Evolutionary conservation across 495 filamentous ascomycete genomes (phyloP).

Genomic region (Jackrogersella minutella): DNA sequence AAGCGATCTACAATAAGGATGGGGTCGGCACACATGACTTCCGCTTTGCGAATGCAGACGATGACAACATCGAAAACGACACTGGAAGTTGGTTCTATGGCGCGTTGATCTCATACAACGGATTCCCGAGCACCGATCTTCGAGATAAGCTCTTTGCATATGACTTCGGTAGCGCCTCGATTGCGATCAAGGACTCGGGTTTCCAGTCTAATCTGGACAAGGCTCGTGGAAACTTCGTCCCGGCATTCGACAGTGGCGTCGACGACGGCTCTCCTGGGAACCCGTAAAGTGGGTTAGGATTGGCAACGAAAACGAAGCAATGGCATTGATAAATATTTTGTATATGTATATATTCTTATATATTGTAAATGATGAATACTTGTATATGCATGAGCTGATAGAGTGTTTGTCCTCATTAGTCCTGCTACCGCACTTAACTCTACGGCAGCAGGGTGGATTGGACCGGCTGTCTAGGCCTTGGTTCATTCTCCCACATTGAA

Average conservation of each 20-base stretch:
- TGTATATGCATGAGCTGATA: conserved; percentile 1
- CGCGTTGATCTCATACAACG: conserved; percentile 50
- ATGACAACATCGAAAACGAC: conserved; percentile 53
- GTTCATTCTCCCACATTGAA: conserved; percentile 67
- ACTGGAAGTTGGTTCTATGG: conserved; percentile 52
- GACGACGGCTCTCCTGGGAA: conserved; percentile 53
- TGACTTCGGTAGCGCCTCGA: conserved; percentile 42
- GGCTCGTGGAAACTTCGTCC: conserved; percentile 42
- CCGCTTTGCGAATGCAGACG: conserved; percentile 50
- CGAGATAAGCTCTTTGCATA: conserved; percentile 40
- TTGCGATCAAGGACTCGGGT: conserved; percentile 50
- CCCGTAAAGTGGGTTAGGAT: conserved; percentile 20
- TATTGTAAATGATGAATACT: background rate
- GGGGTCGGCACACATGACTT: conserved; percentile 52
- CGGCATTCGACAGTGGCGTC: conserved; percentile 47
- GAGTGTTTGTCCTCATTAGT: conserved; percentile 67
- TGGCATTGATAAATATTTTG: background rate
- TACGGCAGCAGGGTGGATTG: conserved; percentile 66
- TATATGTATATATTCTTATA: background rate
- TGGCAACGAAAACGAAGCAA: background rate
- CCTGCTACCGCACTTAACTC: conserved; percentile 60
- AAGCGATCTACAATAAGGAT: conserved; percentile 57
- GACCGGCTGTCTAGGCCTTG: conserved; percentile 69
- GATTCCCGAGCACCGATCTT: conserved; percentile 42
- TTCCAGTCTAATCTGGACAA: conserved; percentile 45